Base-by-base conservation (phyloP, 129 eudicot genomes). In the Lonicera japonica region DNA sequence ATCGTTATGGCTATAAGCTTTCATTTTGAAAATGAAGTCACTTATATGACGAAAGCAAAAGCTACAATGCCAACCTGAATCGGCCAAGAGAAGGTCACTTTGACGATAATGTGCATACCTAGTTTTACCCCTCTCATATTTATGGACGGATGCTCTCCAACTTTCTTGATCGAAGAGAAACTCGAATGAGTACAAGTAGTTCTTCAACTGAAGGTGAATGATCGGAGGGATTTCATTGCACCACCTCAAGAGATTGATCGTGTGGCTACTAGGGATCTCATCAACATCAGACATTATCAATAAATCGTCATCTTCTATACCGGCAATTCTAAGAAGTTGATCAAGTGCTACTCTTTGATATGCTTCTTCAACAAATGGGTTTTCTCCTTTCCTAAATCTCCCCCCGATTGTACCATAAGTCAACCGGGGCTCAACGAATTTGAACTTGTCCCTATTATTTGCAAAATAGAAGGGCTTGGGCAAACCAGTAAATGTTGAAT, bases 11-110 rank as follows among this genome's bases (percentile, higher is more conserved):
- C 95, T 86, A 56, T 86, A 86, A 29, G 90, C 95, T 60, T 80
- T 86, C 95, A 86, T 86, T 74, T 86, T 83, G 79, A 83, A 87
- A 66, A 87, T 72, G 59, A 87, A 87, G 61, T 87, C 95, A 23
- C 75, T 77, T 21, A 87, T 83, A 34, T 67, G 48, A 15, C 90
- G 80, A 47, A 87, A 87, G 57, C 95, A 87, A 57, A 86, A 86
- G 84, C 95, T 86, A 61, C 90, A 86, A 70, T 86, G 95, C 95
- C 95, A 86, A 4, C 95, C 95, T 0, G 95, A 60, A 73, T 87
- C 95, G 16, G 95, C 74, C 64, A 87, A 67, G 57, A 87, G 54
- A 38, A 57, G 64, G 47, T 87, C 90, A 4, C 87, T 74, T 40
- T 87, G 95, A 1, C 95, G 79, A 54, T 76, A 87, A 62, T 87